Percentiles rank a stretch among this genome's conserved stretches.
Evolutionary conservation across 176 grass and related monocot species (phyloP).

Genomic region (Dactylis glomerata): DNA sequence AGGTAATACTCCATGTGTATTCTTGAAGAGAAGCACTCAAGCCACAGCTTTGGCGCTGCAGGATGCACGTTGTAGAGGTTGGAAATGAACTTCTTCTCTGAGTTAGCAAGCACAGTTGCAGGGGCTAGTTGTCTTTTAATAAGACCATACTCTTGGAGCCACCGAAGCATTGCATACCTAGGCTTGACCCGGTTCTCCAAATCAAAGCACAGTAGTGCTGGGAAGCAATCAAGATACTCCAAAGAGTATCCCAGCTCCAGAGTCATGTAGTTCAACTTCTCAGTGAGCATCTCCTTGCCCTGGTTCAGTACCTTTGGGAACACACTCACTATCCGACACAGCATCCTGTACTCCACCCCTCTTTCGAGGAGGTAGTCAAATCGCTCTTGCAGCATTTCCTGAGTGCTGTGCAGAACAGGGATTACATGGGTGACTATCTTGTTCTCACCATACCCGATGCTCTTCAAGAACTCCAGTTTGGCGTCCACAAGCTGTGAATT

Average conservation of each 20-base stretch:
- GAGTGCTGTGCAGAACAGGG: constrained; percentile 36
- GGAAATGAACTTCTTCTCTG: constrained; percentile 78
- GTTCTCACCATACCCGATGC: constrained; percentile 78
- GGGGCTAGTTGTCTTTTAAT: constrained; percentile 54
- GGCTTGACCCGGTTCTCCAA: constrained; percentile 81
- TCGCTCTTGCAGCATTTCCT: constrained; percentile 53
- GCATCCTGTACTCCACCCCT: constrained; percentile 58
- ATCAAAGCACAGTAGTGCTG: constrained; percentile 79
- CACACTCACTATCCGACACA: constrained; percentile 65
- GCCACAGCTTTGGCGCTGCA: constrained; percentile 85
- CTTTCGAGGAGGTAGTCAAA: constrained; percentile 66
- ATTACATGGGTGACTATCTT: constrained; percentile 29
- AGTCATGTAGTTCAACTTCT: constrained; percentile 72
- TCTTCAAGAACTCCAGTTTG: constrained; percentile 74
- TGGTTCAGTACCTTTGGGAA: constrained; percentile 79
- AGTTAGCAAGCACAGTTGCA: constrained; percentile 66
- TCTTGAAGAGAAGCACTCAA: constrained; percentile 77
- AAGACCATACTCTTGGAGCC: constrained; percentile 68
- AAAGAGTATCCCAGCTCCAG: constrained; percentile 65
- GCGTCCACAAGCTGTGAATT: constrained; percentile 35
- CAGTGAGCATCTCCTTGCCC: constrained; percentile 49
- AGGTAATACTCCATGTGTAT: constrained; percentile 46
- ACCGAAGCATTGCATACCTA: constrained; percentile 76
- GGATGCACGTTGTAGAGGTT: constrained; percentile 70
- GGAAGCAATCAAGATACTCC: constrained; percentile 70